Evolutionary conservation across 176 grass and related monocot genomes (phyloP).

Genomic region (Triticum urartu): DNA sequence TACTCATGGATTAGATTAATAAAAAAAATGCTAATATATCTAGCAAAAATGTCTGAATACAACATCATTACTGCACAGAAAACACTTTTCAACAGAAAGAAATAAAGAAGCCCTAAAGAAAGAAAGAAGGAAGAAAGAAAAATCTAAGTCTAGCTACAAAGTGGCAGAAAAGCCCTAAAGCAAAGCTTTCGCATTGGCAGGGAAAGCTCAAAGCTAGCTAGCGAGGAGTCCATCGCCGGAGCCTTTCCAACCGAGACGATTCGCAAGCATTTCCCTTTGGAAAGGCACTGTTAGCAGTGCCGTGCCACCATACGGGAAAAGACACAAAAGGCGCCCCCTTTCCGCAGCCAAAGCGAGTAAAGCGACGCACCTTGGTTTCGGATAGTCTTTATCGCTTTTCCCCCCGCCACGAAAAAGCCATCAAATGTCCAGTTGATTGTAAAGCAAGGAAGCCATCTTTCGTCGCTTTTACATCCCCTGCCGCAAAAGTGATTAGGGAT

Average conservation of each 20-base stretch:
- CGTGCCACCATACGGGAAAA: slow-evolving; percentile 24
- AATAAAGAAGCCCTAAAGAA: background rate
- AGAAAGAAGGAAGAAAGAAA: background rate
- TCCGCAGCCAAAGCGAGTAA: slow-evolving; percentile 10
- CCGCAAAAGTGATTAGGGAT: background rate
- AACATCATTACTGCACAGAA: background rate
- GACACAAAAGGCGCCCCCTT: slow-evolving; percentile 24
- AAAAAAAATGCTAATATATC: too few relatives aligned
- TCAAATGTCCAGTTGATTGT: slow-evolving; percentile 19
- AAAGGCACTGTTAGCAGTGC: slow-evolving; percentile 22
- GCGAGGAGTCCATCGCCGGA: slow-evolving; percentile 7
- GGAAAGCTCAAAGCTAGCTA: slow-evolving; percentile 6
- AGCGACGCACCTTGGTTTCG: slow-evolving; percentile 3
- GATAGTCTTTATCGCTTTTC: slow-evolving; percentile 21
- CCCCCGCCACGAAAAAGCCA: slow-evolving; percentile 13
- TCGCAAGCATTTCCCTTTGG: background rate
- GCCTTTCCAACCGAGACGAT: slow-evolving; percentile 44
- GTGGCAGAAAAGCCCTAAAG: background rate
- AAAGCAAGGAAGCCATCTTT: slow-evolving; percentile 26
- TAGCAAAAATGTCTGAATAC: background rate
- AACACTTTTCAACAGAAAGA: background rate
- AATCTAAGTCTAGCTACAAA: background rate
- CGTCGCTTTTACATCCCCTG: background rate
- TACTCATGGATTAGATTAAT: too few relatives aligned
- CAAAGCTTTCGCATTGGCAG: slow-evolving; percentile 22